A percentile compares a stretch with the other conserved stretches of the same genome.
Evolutionary conservation across 306 rosid species (phyloP).

Genomic region (Prunus mume): DNA sequence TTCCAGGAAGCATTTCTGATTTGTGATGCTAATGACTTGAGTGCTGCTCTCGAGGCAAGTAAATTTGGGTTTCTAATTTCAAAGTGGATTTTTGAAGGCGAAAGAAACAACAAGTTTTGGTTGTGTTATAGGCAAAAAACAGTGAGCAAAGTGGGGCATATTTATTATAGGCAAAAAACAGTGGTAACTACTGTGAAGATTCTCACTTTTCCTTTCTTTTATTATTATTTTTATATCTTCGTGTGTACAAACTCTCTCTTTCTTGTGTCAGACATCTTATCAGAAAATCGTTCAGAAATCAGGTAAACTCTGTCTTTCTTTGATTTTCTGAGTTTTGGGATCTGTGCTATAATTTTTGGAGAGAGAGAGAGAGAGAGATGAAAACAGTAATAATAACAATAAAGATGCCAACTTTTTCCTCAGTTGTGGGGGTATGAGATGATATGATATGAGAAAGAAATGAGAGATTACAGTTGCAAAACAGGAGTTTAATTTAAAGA

Average conservation of each 20-base stretch:
- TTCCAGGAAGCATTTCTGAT: slow-evolving; percentile 35
- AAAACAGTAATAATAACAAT: slow-evolving; percentile 35
- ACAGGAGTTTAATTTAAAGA: background rate
- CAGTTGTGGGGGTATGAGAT: slow-evolving; percentile 38
- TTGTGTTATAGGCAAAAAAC: background rate
- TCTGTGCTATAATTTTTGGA: slow-evolving; percentile 58
- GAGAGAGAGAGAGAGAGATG: slow-evolving; percentile 14
- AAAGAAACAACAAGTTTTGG: slow-evolving; percentile 14
- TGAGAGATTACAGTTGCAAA: background rate
- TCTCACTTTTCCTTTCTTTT: slow-evolving; percentile 40
- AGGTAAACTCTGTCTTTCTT: slow-evolving; percentile 55
- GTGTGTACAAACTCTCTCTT: slow-evolving; percentile 29
- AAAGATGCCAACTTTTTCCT: slow-evolving; percentile 47
- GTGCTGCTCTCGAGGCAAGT: slow-evolving; percentile 31
- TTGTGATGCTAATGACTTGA: slow-evolving; percentile 28
- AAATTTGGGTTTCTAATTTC: slow-evolving; percentile 21
- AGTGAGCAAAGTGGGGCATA: slow-evolving; percentile 35
- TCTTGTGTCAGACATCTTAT: slow-evolving; percentile 53
- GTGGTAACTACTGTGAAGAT: slow-evolving; percentile 68
- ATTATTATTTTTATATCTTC: background rate
- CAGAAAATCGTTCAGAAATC: slow-evolving; percentile 81
- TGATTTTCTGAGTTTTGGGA: slow-evolving; percentile 80
- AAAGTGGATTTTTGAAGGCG: slow-evolving; percentile 3
- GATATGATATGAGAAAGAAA: slow-evolving; percentile 7
- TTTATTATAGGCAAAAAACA: slow-evolving; percentile 22